Base-by-base conservation (phyloP, 768 basidiomycete genomes). In the Leccinellum rugosiceps region DNA sequence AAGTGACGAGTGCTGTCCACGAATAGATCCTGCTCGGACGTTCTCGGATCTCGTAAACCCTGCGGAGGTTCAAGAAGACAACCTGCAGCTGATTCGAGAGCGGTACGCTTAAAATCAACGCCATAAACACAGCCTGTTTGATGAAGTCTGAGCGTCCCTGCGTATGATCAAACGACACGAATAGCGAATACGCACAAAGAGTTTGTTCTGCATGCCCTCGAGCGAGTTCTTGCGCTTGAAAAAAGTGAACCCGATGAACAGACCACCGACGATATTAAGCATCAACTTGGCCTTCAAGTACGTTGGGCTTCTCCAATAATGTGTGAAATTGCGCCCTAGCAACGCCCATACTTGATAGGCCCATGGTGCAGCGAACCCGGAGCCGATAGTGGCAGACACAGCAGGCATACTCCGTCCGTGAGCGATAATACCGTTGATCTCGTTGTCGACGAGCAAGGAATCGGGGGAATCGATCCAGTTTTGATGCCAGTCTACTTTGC, bases 41-140 rank as follows among this genome's bases (percentile, higher is more conserved):
- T 67, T 89, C 87, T 30, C 87, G 80, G 35, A 85, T 80, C 64
- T 86, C 84, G 61, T 87, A 88, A 28, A 88, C 73, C 2, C 67
- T 73, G n/a, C 87, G 83, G 52, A 82, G 78, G 31, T 74, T 70
- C 57, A 88, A 76, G 73, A 82, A 88, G 35, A 80, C 76, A 17
- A 83, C 79, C 65, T 86, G 85, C 0, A 88, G 76, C 63, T 88
- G 86, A 63, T 85, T 83, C 10, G 83, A 77, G 21, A 87, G 72
- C 0, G 84, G 80, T 0, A 81, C 80, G 63, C 71, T 63, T 43
- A 76, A 41, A 57, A 87, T 80, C 31, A 79, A 77, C 13, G 75
- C 75, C 80, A 86, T 81, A 68, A 80, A 86, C 32, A 83, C 79
- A 0, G 81, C 70, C 82, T 84, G 50, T 3, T 11, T 11, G 21